These are phyloP conservation scores for Beauveria pseudobassiana DNA, from an alignment of 2,329 filamentous ascomycete species.

Conservation along the genomic window DNA sequence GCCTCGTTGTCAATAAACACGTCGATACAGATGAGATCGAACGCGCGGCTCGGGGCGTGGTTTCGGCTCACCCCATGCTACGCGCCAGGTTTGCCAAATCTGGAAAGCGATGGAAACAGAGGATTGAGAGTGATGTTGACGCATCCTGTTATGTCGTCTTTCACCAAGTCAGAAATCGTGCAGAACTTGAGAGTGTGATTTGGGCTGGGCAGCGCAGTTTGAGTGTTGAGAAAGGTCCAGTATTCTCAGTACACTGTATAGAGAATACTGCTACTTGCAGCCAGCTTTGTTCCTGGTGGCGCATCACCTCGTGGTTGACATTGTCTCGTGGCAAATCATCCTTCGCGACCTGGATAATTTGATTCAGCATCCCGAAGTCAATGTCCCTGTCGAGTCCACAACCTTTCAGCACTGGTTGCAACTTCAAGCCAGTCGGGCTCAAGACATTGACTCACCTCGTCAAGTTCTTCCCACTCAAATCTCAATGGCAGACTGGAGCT, in stretches of 20 bases:
- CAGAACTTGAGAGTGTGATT: neutral
- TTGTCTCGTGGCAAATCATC: slow-evolving; percentile 39
- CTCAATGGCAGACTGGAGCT: neutral
- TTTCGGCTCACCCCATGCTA: slow-evolving; percentile 6
- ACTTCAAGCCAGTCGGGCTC: neutral
- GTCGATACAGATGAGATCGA: neutral
- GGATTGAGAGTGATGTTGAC: neutral
- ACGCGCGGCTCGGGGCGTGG: neutral
- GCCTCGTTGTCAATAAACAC: neutral
- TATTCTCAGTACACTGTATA: neutral
- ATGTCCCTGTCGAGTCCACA: neutral
- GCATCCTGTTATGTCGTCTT: neutral
- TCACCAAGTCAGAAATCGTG: neutral
- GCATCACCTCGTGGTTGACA: slow-evolving; percentile 23
- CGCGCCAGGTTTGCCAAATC: slow-evolving; percentile 3
- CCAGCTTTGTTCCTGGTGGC: neutral
- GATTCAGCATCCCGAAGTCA: neutral
- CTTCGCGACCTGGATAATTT: neutral
- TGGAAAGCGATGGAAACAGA: neutral
- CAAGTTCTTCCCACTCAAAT: neutral
- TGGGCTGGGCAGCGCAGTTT: neutral
- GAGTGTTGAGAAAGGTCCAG: neutral
- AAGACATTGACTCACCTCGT: neutral
- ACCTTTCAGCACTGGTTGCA: neutral
- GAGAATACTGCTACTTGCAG: neutral